These are phyloP conservation scores for Metschnikowia reukaufii DNA, from an alignment of 805 yeast genomes.

Conservation along the genomic window DNA sequence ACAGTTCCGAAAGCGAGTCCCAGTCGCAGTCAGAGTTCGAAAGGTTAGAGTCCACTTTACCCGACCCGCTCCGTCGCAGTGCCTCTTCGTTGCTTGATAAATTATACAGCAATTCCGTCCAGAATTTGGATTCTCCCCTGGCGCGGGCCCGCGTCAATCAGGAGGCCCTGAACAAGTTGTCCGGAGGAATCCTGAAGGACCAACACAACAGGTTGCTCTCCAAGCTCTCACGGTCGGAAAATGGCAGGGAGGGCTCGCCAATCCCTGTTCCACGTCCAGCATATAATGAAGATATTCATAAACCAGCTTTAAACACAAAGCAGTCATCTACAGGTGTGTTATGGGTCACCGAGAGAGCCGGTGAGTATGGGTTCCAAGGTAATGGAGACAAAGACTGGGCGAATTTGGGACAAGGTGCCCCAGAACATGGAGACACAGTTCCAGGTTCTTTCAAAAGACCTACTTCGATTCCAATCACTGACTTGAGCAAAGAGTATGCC, in stretches of 20 bases:
- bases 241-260: conserved; percentile 46
- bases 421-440: conserved; percentile 58
- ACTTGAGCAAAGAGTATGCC: conserved; percentile 54
- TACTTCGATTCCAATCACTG: conserved; percentile 44
- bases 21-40: conserved; percentile 35
- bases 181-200: conserved; percentile 14
- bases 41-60: conserved; percentile 42
- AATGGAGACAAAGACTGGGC: conserved; percentile 49
- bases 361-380: conserved; percentile 51
- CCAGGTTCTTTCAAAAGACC: conserved; percentile 61
- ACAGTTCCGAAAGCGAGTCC: conserved; percentile 24
- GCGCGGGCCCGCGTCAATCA: conserved; percentile 25
- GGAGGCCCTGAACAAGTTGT: conserved; percentile 16
- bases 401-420: conserved; percentile 64
- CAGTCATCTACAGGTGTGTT: conserved; percentile 64
- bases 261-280: conserved; percentile 51
- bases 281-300: conserved; percentile 43
- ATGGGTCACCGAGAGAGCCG: conserved; percentile 64
- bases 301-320: conserved; percentile 58
- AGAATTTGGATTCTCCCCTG: conserved; percentile 21
- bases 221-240: conserved; percentile 32
- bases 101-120: conserved; percentile 22
- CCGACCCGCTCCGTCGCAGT: conserved; percentile 38
- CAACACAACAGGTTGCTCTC: conserved; percentile 27
- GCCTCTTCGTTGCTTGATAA: conserved; percentile 41